Percentiles rank a stretch among this genome's conserved stretches.
Evolutionary conservation across 805 yeast species (phyloP).

Genomic region (Ogataea dorogensis): DNA sequence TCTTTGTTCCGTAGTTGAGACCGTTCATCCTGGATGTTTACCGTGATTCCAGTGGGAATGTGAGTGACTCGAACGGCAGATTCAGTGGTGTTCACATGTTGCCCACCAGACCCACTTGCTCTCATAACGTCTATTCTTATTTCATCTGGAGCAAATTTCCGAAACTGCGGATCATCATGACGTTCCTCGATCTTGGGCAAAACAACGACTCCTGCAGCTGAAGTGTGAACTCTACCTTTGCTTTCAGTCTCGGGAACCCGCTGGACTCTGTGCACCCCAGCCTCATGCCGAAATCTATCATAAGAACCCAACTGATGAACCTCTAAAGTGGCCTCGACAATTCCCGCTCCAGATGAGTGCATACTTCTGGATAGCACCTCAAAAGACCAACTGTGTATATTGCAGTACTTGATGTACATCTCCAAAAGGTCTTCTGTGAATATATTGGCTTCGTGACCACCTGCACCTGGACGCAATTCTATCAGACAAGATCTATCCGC

Average conservation of each 20-base stretch:
- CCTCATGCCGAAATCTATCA: constrained; percentile 71
- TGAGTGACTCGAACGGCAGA: constrained; percentile 94
- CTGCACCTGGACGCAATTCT: constrained; percentile 93
- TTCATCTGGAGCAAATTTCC: constrained; percentile 81
- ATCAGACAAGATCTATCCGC: constrained; percentile 74
- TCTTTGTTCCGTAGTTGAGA: constrained; percentile 95
- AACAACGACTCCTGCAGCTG: constrained; percentile 94
- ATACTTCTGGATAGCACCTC: constrained; percentile 55
- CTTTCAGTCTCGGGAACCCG: constrained; percentile 91
- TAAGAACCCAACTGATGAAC: constrained; percentile 78
- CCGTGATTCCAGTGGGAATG: constrained; percentile 85
- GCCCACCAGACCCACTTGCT: constrained; percentile 97
- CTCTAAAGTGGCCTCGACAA: constrained; percentile 71
- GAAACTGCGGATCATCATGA: constrained; percentile 40
- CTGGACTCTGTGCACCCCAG: constrained; percentile 96
- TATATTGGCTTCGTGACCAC: constrained; percentile 90
- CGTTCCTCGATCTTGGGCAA: constrained; percentile 72
- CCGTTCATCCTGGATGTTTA: constrained; percentile 89
- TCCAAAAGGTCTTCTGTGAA: constrained; percentile 76
- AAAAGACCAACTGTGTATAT: constrained; percentile 62
- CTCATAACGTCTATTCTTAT: constrained; percentile 95
- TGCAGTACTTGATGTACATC: constrained; percentile 79
- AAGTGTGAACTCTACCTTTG: constrained; percentile 92
- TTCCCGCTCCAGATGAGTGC: constrained; percentile 62
- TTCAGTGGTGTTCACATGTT: constrained; percentile 96